Conservation (phyloP, 768 basidiomycete genomes). For the Agaricus sinodeliciosus region DNA sequence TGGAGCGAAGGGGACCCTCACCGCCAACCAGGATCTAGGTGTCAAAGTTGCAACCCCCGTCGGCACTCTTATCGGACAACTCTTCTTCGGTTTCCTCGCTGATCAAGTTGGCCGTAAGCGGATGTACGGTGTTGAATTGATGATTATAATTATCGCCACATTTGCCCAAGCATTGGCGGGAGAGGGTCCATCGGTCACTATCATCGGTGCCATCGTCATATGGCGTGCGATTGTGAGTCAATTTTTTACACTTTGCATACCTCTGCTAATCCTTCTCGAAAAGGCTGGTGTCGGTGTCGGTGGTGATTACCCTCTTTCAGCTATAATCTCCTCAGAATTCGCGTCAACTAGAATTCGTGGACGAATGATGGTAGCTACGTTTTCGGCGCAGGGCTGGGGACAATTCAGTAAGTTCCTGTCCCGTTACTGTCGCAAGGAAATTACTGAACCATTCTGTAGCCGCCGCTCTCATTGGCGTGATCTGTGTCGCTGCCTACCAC, state of each 20-base stretch:
- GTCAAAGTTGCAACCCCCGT: constrained; percentile 74
- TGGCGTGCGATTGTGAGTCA: constrained; percentile 69
- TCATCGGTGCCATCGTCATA: constrained; percentile 71
- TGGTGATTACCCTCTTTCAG: constrained; percentile 82
- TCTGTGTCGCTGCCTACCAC: constrained; percentile 68
- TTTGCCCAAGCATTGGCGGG: constrained; percentile 79
- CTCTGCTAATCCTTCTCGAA: neutral
- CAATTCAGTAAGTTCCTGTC: constrained; percentile 50
- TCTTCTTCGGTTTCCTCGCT: constrained; percentile 77
- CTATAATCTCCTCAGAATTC: constrained; percentile 88
- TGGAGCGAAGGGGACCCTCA: constrained; percentile 37
- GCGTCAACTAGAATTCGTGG: constrained; percentile 72
- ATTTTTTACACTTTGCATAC: neutral
- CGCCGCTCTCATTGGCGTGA: constrained; percentile 59
- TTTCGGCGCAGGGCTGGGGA: constrained; percentile 85
- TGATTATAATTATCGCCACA: constrained; percentile 76
- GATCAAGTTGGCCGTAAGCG: constrained; percentile 71
- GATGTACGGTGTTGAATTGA: constrained; percentile 75
- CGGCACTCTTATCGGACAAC: constrained; percentile 69
- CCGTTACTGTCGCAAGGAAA: neutral
- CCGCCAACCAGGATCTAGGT: constrained; percentile 64
- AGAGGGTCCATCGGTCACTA: constrained; percentile 54
- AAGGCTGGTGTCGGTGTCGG: constrained; percentile 81
- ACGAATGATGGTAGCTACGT: constrained; percentile 85
- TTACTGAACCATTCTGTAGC: constrained; percentile 24